phyloP scores from a whole-genome alignment of 2,329 filamentous ascomycete species.

The Colletotrichum caudatum region DNA sequence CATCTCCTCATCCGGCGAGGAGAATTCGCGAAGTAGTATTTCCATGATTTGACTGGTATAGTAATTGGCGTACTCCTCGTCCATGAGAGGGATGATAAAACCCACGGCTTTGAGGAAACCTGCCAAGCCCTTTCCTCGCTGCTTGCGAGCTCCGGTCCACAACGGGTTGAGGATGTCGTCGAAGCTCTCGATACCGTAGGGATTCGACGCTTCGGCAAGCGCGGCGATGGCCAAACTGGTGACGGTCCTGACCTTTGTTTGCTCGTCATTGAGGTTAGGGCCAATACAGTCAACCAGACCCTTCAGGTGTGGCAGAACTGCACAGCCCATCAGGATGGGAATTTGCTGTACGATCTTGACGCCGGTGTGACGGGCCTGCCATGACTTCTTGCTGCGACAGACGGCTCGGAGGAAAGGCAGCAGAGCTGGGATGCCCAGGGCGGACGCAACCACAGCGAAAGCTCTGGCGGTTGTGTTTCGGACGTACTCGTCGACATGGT shows the following conservation, averaged over 20 bases:
- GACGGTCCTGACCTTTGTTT: constrained; percentile 96
- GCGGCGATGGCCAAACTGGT: constrained; percentile 95
- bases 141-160: constrained; percentile 96
- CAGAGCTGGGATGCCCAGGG: constrained; percentile 93
- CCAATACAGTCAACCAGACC: constrained; percentile 96
- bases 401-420: constrained; percentile 95
- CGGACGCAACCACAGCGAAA: constrained; percentile 96
- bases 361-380: constrained; percentile 97
- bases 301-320: constrained; percentile 93
- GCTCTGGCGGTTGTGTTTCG: constrained; percentile 97
- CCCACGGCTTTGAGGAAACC: constrained; percentile 98
- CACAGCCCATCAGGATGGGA: constrained; percentile 98
- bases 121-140: constrained; percentile 94
- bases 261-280: constrained; percentile 95
- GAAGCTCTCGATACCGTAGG: constrained; percentile 99
- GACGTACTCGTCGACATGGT: constrained; percentile 98
- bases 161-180: constrained; percentile 97
- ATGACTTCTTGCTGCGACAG: constrained; percentile 98
- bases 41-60: constrained; percentile 99
- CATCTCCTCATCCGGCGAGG: constrained; percentile 98
- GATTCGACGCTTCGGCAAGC: constrained; percentile 94
- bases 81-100: constrained; percentile 98
- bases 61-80: constrained; percentile 99
- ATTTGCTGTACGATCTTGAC: constrained; percentile 99
- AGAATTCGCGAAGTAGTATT: constrained; percentile 94